Evolutionary conservation across 2,329 filamentous ascomycete genomes (phyloP).

Genomic region (Trichoderma afroharzianum): DNA sequence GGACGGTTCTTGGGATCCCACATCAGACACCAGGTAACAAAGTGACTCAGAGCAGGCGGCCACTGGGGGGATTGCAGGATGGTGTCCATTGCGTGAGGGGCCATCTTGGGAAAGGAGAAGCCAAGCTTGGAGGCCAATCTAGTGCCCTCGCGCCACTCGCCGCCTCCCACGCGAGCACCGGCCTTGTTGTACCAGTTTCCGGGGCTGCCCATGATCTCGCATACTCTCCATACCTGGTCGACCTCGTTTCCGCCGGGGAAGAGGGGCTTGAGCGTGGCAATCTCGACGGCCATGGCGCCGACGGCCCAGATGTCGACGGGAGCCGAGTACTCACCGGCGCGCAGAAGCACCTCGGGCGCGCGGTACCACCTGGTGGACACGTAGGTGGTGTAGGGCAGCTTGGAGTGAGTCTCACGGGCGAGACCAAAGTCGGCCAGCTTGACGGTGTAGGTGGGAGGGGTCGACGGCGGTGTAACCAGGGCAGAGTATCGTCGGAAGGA

Average conservation of each 20-base stretch:
- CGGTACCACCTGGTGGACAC: slow-evolving; percentile 98
- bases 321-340: slow-evolving; percentile 94
- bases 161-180: slow-evolving; percentile 81
- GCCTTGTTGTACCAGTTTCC: slow-evolving; percentile 97
- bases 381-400: slow-evolving; percentile 94
- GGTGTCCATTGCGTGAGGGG: slow-evolving; percentile 92
- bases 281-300: slow-evolving; percentile 96
- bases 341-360: slow-evolving; percentile 87
- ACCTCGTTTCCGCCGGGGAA: slow-evolving; percentile 98
- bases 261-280: slow-evolving; percentile 91
- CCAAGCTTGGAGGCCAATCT: slow-evolving; percentile 91
- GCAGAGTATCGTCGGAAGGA: slow-evolving; percentile 91
- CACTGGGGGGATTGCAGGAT: slow-evolving; percentile 88
- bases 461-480: slow-evolving; percentile 90
- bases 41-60: slow-evolving; percentile 81
- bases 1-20: slow-evolving; percentile 94
- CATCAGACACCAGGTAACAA: slow-evolving; percentile 98
- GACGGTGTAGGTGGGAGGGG: slow-evolving; percentile 88
- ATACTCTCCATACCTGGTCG: slow-evolving; percentile 97
- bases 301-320: slow-evolving; percentile 99
- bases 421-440: slow-evolving; percentile 99
- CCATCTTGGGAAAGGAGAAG: slow-evolving; percentile 99
- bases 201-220: slow-evolving; percentile 98
- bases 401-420: slow-evolving; percentile 95
- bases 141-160: slow-evolving; percentile 95